Evolutionary conservation across 139 green algal species (phyloP), one percentile per base, ranked within the genome.

Genomic region (Chlorella sp.): DNA sequence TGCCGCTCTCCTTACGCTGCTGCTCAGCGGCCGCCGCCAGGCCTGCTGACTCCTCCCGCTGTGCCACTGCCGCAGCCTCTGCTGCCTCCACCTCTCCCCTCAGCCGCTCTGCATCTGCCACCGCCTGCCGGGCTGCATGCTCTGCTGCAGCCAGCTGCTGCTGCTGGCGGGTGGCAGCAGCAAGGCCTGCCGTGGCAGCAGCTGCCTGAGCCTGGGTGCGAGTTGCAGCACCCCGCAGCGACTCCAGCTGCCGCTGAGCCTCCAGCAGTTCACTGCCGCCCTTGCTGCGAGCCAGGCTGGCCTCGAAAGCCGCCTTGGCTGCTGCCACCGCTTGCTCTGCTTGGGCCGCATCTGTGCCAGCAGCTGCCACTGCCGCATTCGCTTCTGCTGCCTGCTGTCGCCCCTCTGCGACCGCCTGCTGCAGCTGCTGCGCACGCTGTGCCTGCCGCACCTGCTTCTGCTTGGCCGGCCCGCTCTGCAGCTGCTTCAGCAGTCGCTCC

Each of bases 401-500:
- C 28, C 30, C 41, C 0, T 39, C n/a, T 4, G 26, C 9, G 15
- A 63, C 16, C 38, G 72, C 25, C 21, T n/a, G 13, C 60, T 73
- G 36, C 38, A 38, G 36, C 38, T 75, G 63, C 78, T 55, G 25
- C 15, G 67, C 39, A 25, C 26, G 41, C 82, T 88, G 67, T 4
- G 51, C 34, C 55, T 36, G 32, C 12, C 60, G 13, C 23, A 20
- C 38, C 36, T 36, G 67, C 41, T 55, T 75, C 30, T n/a, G 15
- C 38, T 67, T 23, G 65, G 64, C 75, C 73, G 57, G 65, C 70
- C 26, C 56, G 20, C 75, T 36, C 34, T 81, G 75, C 75, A 82
- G 83, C 70, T 74, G 82, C 44, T 81, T 55, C 63, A 85, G 36
- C 44, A 23, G 56, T 34, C 55, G 36, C 74, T 74, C 85, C 85